Conservation (phyloP, 441 rosid genomes). For the Croton setiger region DNA sequence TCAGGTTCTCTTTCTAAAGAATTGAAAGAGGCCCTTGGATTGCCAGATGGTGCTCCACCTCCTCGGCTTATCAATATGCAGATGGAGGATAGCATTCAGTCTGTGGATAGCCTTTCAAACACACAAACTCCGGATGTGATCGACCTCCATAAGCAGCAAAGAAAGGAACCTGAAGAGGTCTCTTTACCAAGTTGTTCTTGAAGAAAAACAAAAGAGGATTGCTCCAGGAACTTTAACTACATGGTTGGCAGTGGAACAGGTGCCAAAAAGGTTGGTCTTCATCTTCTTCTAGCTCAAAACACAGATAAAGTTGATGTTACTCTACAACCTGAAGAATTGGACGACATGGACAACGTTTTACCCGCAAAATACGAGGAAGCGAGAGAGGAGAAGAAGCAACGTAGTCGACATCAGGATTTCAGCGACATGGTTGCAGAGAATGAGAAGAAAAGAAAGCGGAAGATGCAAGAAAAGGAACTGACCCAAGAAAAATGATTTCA, state of each 20-base stretch:
- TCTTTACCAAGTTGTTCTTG: constrained; percentile 95
- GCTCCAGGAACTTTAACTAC: constrained; percentile 86
- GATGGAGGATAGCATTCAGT: constrained; percentile 85
- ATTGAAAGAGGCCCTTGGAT: constrained; percentile 93
- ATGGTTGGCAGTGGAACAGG: constrained; percentile 69
- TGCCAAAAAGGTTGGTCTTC: constrained; percentile 92
- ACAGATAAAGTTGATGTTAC: constrained; percentile 87
- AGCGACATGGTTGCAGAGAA: constrained; percentile 99
- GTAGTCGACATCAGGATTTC: constrained; percentile 87
- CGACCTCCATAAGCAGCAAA: constrained; percentile 95
- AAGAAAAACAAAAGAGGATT: constrained; percentile 79
- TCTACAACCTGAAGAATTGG: constrained; percentile 92
- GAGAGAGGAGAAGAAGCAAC: constrained; percentile 87
- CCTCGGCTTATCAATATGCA: constrained; percentile 99
- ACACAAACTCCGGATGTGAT: constrained; percentile 99
- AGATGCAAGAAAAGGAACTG: constrained; percentile 91
- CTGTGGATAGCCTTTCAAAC: constrained; percentile 96
- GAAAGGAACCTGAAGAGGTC: constrained; percentile 96
- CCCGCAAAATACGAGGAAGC: constrained; percentile 98
- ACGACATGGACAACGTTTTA: constrained; percentile 77
- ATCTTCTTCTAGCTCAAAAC: constrained; percentile 90
- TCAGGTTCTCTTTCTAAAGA: constrained; percentile 85
- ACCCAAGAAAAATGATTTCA: constrained; percentile 91
- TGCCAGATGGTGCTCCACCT: constrained; percentile 99
- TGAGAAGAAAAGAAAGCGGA: constrained; percentile 88